Evolutionary conservation across 2,329 filamentous ascomycete species (phyloP).

Genomic region (Dactylellina drechsleri): DNA sequence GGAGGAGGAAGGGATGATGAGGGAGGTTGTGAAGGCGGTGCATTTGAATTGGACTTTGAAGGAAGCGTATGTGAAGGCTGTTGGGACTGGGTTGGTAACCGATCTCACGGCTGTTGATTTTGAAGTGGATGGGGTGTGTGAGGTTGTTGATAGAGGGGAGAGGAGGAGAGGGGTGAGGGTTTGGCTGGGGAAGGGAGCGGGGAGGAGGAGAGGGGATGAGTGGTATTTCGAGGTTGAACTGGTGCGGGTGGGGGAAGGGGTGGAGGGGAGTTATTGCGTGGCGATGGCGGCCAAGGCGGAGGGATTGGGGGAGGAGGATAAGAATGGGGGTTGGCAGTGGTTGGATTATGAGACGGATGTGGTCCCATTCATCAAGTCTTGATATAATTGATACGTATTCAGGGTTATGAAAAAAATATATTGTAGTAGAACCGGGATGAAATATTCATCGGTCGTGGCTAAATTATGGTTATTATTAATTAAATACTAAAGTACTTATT

Average conservation of each 20-base stretch:
- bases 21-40: constrained; percentile 53
- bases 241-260: constrained; percentile 41
- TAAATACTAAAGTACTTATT: too few relatives aligned
- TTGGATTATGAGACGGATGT: constrained; percentile 55
- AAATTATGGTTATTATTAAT: too few relatives aligned
- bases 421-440: too few relatives aligned
- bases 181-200: constrained; percentile 37
- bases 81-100: constrained; percentile 57
- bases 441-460: too few relatives aligned
- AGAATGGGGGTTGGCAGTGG: constrained; percentile 54
- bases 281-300: constrained; percentile 44
- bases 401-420: too few relatives aligned
- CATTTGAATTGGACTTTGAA: constrained; percentile 58
- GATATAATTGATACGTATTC: background rate
- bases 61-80: constrained; percentile 58
- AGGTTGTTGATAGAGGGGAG: constrained; percentile 19
- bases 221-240: constrained; percentile 55
- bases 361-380: constrained; percentile 7
- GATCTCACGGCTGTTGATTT: constrained; percentile 57
- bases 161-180: constrained; percentile 51
- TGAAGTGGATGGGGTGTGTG: constrained; percentile 48
- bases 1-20: background rate
- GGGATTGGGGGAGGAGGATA: constrained; percentile 51
- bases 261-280: constrained; percentile 51
- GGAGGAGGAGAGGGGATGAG: constrained; percentile 24